Percentiles rank a stretch among this genome's conserved stretches.
Conservation (phyloP, 352 stramenopile genomes). For the Globisporangium cylindrosporum region DNA sequence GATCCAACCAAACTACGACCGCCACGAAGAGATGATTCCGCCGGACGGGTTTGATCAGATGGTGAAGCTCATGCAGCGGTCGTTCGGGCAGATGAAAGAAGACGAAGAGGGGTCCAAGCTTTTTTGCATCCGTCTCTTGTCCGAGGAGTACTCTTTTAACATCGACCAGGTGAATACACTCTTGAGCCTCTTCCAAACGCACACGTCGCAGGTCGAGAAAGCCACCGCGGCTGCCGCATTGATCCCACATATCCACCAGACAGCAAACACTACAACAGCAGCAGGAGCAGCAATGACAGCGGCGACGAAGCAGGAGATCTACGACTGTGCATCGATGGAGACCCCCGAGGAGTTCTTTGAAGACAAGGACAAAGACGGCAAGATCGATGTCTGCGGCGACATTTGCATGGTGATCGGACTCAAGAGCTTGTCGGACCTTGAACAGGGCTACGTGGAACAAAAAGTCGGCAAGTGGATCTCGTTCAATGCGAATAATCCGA, state of each 20-base stretch:
- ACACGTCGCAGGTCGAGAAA: conserved; percentile 72
- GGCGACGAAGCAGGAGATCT: conserved; percentile 32
- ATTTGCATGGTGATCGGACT: conserved; percentile 77
- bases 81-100: conserved; percentile 40
- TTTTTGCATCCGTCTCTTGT: conserved; percentile 56
- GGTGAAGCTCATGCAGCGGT: conserved; percentile 38
- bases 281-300: neutral
- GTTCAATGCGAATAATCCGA: conserved; percentile 71
- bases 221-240: conserved; percentile 53
- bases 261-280: conserved; percentile 4
- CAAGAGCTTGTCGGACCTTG: conserved; percentile 55
- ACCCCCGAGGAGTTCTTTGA: conserved; percentile 66
- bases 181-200: conserved; percentile 53
- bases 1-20: conserved; percentile 58
- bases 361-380: conserved; percentile 76
- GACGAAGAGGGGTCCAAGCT: conserved; percentile 59
- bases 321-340: conserved; percentile 60
- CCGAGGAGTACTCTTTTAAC: conserved; percentile 62
- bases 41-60: conserved; percentile 35
- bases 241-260: conserved; percentile 60
- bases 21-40: conserved; percentile 51
- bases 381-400: conserved; percentile 78
- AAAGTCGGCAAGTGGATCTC: conserved; percentile 79
- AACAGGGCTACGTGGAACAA: conserved; percentile 66
- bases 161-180: conserved; percentile 54